phyloP scores from a whole-genome alignment of 2,329 filamentous ascomycete species.

The Fusarium sp. region DNA sequence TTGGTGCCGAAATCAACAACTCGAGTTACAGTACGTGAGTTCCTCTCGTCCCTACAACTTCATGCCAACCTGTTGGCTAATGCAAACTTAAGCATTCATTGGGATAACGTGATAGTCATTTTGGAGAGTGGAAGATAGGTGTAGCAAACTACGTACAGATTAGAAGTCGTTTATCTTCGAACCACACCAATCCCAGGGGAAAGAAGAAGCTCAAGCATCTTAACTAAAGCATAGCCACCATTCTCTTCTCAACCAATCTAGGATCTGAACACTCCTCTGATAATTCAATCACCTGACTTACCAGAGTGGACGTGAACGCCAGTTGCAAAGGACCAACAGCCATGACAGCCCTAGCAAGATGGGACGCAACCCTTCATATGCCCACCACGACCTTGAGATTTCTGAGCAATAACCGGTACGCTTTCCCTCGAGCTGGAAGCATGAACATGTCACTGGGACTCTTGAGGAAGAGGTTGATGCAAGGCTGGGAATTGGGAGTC shows the following conservation, averaged over 20 bases:
- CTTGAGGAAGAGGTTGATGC: background rate
- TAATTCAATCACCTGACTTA: background rate
- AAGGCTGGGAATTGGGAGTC: background rate
- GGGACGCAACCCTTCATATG: background rate
- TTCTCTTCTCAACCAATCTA: background rate
- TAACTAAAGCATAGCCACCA: background rate
- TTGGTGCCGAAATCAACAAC: background rate
- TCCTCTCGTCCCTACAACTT: background rate
- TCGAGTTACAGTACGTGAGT: background rate
- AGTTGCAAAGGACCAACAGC: background rate
- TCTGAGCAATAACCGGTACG: background rate
- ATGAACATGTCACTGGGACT: background rate
- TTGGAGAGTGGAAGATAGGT: background rate
- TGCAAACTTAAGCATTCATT: background rate
- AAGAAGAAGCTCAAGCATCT: background rate
- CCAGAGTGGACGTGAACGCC: background rate
- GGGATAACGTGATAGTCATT: background rate
- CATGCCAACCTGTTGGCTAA: background rate
- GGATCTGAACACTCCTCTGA: background rate
- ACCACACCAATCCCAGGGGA: too few species aligned
- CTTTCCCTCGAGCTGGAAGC: background rate
- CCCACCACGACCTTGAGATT: background rate
- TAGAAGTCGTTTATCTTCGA: background rate
- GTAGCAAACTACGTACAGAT: background rate
- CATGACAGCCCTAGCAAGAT: too few species aligned